Percentiles rank a stretch among this genome's conserved stretches.
Evolutionary conservation across 768 basidiomycete species (phyloP).

Genomic region (Kwoniella botswanensis): DNA sequence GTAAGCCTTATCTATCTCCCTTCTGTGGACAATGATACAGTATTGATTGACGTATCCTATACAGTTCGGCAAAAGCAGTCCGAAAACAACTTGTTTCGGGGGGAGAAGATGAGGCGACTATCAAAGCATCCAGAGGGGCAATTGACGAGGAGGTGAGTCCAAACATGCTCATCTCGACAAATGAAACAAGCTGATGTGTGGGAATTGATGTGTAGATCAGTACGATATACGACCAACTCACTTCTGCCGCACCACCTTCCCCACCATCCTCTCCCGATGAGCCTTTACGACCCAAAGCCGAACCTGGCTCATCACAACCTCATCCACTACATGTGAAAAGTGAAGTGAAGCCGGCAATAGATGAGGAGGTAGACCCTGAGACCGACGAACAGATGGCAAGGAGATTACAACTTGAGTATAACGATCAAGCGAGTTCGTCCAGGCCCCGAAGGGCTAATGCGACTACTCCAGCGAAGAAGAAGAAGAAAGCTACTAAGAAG

Average conservation of each 20-base stretch:
- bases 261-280: constrained; percentile 27
- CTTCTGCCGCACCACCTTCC: constrained; percentile 17
- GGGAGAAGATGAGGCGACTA: constrained; percentile 62
- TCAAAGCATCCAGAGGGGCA: constrained; percentile 71
- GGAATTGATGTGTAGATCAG: constrained; percentile 30
- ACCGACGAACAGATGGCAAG: constrained; percentile 74
- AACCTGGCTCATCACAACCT: constrained; percentile 36
- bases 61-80: constrained; percentile 74
- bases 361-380: constrained; percentile 61
- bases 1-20: constrained; percentile 12
- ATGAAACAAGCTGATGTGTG: background rate
- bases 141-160: constrained; percentile 72
- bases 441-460: constrained; percentile 59
- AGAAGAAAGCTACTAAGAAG: constrained; percentile 50
- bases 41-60: too few relatives aligned
- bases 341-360: constrained; percentile 20
- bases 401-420: constrained; percentile 72
- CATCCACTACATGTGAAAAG: constrained; percentile 30
- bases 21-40: too few relatives aligned
- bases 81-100: constrained; percentile 68
- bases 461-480: constrained; percentile 28
- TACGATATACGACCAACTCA: constrained; percentile 48
- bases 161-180: background rate
- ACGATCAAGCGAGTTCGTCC: constrained; percentile 55
- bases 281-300: constrained; percentile 20